Evolutionary conservation across 2,329 filamentous ascomycete species (phyloP), one percentile per base, ranked within the genome.

Genomic region (Coniochaeta sp.): DNA sequence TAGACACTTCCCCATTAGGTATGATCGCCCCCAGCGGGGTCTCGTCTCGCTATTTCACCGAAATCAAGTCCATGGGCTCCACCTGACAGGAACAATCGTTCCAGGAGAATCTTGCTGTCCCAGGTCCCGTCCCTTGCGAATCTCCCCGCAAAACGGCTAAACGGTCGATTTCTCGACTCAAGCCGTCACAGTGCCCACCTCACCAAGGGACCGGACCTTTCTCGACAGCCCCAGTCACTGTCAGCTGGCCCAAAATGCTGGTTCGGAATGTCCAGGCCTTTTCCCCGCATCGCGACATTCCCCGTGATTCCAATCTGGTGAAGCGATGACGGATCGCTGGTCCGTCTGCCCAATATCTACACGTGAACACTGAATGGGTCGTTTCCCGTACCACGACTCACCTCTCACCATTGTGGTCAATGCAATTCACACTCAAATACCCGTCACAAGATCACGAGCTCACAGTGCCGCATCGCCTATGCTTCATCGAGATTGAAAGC

Each of bases 261-360:
- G 61, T 61, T 62, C 52, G 62, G 59, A 60, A 64, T 63, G 61
- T 62, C 63, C 60, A 59, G 62, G 61, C 63, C 65, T 47, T 58
- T 68, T 66, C 67, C 67, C 67, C 67, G 64, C 67, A 67, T 66
- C 64, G 66, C 60, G 66, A 64, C 67, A 43, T 57, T 52, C 47
- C 58, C 57, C 5, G 58, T 36, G 47, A 58, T 58, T 59, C n/a
- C 58, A 59, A 58, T 58, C 22, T 38, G 33, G 52, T 58, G 38
- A 50, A 36, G 34, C 33, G 24, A 57, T 58, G 34, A 28, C 44
- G 58, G 60, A 60, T 58, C 55, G 44, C 54, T 60, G 62, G 58
- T 38, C 60, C 60, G 62, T 26, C 47, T 28, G 58, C 58, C 58
- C 58, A 52, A 17, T 26, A 52, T 52, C 44, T 50, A 17, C 44